These are phyloP conservation scores for Botrytis tulipae DNA, from an alignment of 2,329 filamentous ascomycete species.

Conservation along the genomic window DNA sequence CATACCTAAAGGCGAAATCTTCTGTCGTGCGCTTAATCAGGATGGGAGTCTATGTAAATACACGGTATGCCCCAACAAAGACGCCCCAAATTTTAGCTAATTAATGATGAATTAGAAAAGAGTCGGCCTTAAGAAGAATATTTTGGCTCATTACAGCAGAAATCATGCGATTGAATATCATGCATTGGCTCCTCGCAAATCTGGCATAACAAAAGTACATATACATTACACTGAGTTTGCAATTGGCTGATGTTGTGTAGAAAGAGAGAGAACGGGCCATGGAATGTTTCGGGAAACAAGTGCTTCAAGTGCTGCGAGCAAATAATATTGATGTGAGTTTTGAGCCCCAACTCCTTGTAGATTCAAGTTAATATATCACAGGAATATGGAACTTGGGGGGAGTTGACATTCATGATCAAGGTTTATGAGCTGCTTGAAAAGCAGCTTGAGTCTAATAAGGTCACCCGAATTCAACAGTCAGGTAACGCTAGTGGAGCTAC, in stretches of 20 bases:
- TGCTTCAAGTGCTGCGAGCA: background rate
- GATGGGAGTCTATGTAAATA: background rate
- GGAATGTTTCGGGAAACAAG: background rate
- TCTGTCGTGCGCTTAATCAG: background rate
- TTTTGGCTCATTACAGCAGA: background rate
- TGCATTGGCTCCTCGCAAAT: background rate
- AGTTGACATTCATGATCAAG: background rate
- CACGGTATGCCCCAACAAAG: background rate
- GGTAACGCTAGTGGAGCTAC: background rate
- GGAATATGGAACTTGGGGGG: background rate
- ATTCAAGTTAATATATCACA: background rate
- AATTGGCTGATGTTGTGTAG: background rate
- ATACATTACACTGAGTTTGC: background rate
- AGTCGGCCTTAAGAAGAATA: accelerated
- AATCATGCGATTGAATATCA: background rate
- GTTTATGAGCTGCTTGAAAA: background rate
- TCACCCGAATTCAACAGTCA: background rate
- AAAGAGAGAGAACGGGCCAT: background rate
- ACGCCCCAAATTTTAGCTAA: too few species aligned
- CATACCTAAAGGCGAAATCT: background rate
- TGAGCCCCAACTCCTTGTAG: background rate
- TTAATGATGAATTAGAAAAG: background rate
- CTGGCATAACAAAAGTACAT: background rate
- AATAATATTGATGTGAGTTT: background rate
- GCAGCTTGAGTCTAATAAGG: background rate